These are phyloP conservation scores for Dryas integrifolia DNA, from an alignment of 331 rosid genomes.

Conservation along the genomic window DNA sequence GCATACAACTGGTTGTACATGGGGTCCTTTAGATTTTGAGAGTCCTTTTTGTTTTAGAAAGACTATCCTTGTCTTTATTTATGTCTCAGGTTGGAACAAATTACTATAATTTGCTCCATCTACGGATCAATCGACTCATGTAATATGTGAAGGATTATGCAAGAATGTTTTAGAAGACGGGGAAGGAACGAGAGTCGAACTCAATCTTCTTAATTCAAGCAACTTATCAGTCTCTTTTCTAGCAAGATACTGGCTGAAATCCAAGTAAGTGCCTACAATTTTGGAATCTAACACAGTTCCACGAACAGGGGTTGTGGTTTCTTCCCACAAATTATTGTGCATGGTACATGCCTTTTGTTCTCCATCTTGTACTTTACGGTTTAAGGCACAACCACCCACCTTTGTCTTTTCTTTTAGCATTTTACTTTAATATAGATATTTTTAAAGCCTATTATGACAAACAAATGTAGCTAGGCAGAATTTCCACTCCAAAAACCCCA, in stretches of 20 bases:
- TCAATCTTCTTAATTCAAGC: not conserved
- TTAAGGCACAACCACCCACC: conserved; percentile 6
- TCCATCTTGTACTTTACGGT: conserved; percentile 8
- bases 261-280: conserved; percentile 30
- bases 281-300: conserved; percentile 34
- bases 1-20: not conserved
- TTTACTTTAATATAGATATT: not conserved
- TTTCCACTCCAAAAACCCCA: not conserved
- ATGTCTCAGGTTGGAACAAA: too few relatives aligned
- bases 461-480: conserved; percentile 15
- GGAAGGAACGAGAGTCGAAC: not conserved
- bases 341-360: conserved; percentile 20
- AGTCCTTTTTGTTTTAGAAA: too few relatives aligned
- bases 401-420: conserved; percentile 15
- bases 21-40: too few relatives aligned
- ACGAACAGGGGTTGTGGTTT: conserved; percentile 40
- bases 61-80: too few relatives aligned
- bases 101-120: too few relatives aligned
- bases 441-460: not conserved
- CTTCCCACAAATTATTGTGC: conserved; percentile 30
- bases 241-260: conserved; percentile 4
- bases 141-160: too few relatives aligned
- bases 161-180: not conserved
- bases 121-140: too few relatives aligned
- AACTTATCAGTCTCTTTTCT: conserved; percentile 5